Percentiles rank a stretch among this genome's conserved stretches.
phyloP scores from a whole-genome alignment of 2,329 filamentous ascomycete species.

The Fusarium floridanum region DNA sequence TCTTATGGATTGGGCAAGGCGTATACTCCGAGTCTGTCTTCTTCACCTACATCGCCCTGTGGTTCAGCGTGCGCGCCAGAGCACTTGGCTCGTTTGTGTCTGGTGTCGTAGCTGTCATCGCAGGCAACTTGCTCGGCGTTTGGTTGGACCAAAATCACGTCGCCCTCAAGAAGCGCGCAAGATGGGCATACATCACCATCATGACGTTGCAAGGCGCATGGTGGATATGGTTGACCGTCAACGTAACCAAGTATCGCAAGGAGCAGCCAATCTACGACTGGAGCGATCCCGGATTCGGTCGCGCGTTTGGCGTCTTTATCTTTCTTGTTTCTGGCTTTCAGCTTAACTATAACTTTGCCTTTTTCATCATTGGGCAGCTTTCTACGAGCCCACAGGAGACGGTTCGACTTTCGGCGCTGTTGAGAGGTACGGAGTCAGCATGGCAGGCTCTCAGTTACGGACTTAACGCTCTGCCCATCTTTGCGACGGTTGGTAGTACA shows the following conservation, averaged over 20 bases:
- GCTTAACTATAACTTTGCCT: slow-evolving; percentile 78
- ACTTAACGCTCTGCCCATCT: slow-evolving; percentile 68
- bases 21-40: slow-evolving; percentile 76
- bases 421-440: slow-evolving; percentile 76
- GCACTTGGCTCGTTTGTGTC: slow-evolving; percentile 74
- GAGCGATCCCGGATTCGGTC: slow-evolving; percentile 71
- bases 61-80: slow-evolving; percentile 75
- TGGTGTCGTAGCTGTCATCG: slow-evolving; percentile 72
- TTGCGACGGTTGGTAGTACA: slow-evolving; percentile 71
- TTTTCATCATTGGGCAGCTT: slow-evolving; percentile 75
- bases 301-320: slow-evolving; percentile 73
- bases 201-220: slow-evolving; percentile 71
- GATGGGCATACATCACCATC: slow-evolving; percentile 65
- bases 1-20: slow-evolving; percentile 74
- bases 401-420: slow-evolving; percentile 71
- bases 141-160: slow-evolving; percentile 69
- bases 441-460: slow-evolving; percentile 79
- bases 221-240: slow-evolving; percentile 77
- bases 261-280: slow-evolving; percentile 73
- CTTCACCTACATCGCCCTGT: slow-evolving; percentile 56
- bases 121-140: slow-evolving; percentile 72
- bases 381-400: slow-evolving; percentile 71
- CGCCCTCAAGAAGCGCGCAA: slow-evolving; percentile 64
- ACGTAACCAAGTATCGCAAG: slow-evolving; percentile 69
- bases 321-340: slow-evolving; percentile 76